phyloP scores from a whole-genome alignment of 768 basidiomycete species.

The Collybia sordida region DNA sequence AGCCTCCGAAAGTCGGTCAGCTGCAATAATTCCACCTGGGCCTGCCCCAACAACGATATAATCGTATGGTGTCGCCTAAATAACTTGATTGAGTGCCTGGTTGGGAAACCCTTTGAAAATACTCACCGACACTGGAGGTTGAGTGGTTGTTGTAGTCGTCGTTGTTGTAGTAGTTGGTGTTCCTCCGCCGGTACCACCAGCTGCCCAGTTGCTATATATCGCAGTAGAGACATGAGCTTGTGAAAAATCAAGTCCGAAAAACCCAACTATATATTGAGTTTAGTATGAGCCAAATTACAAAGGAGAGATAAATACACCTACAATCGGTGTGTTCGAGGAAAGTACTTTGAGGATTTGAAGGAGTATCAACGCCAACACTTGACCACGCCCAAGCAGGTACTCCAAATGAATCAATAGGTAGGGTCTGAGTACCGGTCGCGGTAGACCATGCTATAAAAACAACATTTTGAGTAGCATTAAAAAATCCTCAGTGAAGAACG shows the following conservation, averaged over 20 bases:
- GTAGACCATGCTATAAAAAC: conserved; percentile 33
- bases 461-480: background rate
- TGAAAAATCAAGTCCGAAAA: conserved; percentile 53
- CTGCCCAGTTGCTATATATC: conserved; percentile 50
- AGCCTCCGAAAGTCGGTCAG: conserved; percentile 58
- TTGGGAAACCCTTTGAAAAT: background rate
- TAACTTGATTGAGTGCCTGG: background rate
- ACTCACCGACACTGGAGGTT: conserved; percentile 25
- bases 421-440: conserved; percentile 32
- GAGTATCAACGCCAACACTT: conserved; percentile 41
- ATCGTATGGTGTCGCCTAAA: conserved; percentile 45
- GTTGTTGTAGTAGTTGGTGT: conserved; percentile 27
- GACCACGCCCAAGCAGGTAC: conserved; percentile 56
- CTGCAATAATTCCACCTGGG: conserved; percentile 56
- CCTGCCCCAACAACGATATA: conserved; percentile 61
- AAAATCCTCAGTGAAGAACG: conserved; percentile 15
- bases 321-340: conserved; percentile 62
- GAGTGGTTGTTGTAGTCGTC: conserved; percentile 32
- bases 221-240: conserved; percentile 43
- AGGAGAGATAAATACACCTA: conserved; percentile 22
- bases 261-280: conserved; percentile 43
- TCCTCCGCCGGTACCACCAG: conserved; percentile 44
- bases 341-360: conserved; percentile 48
- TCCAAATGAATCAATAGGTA: conserved; percentile 32
- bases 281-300: background rate